Conservation (phyloP, 2,329 filamentous ascomycete species). For the Claviceps paspali region DNA sequence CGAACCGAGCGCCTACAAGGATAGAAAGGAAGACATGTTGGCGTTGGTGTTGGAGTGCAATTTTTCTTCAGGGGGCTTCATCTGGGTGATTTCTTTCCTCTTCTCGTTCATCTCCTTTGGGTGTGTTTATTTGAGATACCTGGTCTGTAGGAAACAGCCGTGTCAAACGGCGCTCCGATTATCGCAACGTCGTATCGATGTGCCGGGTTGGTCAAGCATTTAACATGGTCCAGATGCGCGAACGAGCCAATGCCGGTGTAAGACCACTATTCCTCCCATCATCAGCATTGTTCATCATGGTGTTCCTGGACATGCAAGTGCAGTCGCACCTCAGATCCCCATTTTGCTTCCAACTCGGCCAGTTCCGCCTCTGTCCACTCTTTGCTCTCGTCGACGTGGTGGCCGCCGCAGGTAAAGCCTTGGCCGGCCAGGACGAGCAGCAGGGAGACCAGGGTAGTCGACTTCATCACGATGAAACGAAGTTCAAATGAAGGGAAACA, state of each 20-base stretch:
- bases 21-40: neutral
- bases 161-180: constrained; percentile 60
- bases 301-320: too few relatives aligned
- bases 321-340: constrained; percentile 41
- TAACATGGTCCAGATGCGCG: constrained; percentile 53
- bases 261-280: constrained; percentile 15
- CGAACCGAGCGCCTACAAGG: constrained; percentile 53
- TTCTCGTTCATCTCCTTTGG: too few relatives aligned
- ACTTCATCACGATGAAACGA: too few relatives aligned
- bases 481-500: too few relatives aligned
- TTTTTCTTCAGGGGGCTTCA: too few relatives aligned
- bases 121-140: too few relatives aligned
- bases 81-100: too few relatives aligned
- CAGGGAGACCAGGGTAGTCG: neutral
- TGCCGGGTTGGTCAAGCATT: constrained; percentile 51
- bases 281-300: neutral
- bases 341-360: constrained; percentile 39
- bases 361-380: constrained; percentile 35
- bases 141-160: constrained; percentile 54
- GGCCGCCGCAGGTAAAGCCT: neutral
- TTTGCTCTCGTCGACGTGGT: constrained; percentile 21
- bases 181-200: constrained; percentile 56
- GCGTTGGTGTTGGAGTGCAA: too few relatives aligned
- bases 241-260: constrained; percentile 66
- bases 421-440: neutral